Evolutionary conservation across 306 rosid genomes (phyloP).

Genomic region (Cajanus cajan): DNA sequence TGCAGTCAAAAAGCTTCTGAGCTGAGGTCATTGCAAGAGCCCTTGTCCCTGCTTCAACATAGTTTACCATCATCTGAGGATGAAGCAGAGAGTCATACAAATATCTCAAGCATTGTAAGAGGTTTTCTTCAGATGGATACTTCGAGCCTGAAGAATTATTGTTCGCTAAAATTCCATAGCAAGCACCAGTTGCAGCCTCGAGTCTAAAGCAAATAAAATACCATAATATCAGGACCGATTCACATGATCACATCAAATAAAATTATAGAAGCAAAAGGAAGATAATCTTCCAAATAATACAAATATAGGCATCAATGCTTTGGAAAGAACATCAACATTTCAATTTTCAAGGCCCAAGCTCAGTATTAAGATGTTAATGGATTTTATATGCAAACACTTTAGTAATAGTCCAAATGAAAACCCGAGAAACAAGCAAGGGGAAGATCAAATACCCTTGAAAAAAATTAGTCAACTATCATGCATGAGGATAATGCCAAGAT

Average conservation of each 20-base stretch:
- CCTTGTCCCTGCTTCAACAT: slow-evolving; percentile 54
- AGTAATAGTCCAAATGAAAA: neutral
- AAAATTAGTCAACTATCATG: neutral
- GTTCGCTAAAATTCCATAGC: slow-evolving; percentile 35
- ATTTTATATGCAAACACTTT: neutral
- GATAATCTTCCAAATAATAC: slow-evolving; percentile 22
- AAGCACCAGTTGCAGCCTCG: slow-evolving; percentile 45
- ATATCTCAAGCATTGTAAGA: slow-evolving; percentile 65
- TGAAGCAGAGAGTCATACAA: slow-evolving; percentile 76
- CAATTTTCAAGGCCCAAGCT: slow-evolving; percentile 1
- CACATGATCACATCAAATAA: neutral
- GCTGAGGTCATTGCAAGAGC: slow-evolving; percentile 60
- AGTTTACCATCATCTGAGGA: slow-evolving; percentile 61
- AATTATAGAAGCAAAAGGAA: neutral
- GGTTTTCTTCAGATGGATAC: slow-evolving; percentile 63
- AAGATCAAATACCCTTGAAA: neutral
- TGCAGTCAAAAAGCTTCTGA: slow-evolving; percentile 88
- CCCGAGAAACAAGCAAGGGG: neutral
- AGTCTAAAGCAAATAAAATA: slow-evolving; percentile 49
- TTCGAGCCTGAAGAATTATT: slow-evolving; percentile 40
- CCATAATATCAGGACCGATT: neutral
- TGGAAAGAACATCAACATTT: slow-evolving; percentile 8
- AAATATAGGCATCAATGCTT: slow-evolving; percentile 18
- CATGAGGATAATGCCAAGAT: slow-evolving; percentile 27
- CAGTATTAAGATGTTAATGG: neutral